Conservation (phyloP, 208 protist genomes). For the Trypanosoma avium region DNA sequence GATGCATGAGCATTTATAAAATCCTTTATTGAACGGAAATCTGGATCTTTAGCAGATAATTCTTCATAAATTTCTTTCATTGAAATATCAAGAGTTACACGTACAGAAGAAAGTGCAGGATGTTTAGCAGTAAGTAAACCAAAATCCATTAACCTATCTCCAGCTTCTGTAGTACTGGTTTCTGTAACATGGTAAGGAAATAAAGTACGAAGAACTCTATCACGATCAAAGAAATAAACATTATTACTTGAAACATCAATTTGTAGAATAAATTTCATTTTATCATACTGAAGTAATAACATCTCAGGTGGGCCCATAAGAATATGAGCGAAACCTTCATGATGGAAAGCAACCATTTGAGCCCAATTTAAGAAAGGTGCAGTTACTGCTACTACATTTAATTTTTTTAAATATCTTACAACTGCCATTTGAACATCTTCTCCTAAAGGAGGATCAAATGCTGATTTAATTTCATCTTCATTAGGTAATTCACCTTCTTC, state of each 20-base stretch:
- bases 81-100: slow-evolving; percentile 46
- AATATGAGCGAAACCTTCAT: slow-evolving; percentile 70
- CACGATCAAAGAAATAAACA: slow-evolving; percentile 67
- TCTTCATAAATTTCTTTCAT: slow-evolving; percentile 70
- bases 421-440: slow-evolving; percentile 82
- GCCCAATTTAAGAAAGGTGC: slow-evolving; percentile 87
- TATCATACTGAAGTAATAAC: slow-evolving; percentile 77
- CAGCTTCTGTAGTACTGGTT: slow-evolving; percentile 46
- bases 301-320: slow-evolving; percentile 80
- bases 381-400: slow-evolving; percentile 66
- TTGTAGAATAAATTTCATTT: slow-evolving; percentile 70
- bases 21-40: slow-evolving; percentile 50
- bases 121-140: slow-evolving; percentile 74
- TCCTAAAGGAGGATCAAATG: slow-evolving; percentile 71
- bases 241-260: slow-evolving; percentile 55
- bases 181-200: slow-evolving; percentile 67
- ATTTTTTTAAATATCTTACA: slow-evolving; percentile 68
- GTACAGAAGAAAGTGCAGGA: slow-evolving; percentile 62
- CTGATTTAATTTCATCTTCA: slow-evolving; percentile 45
- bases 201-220: slow-evolving; percentile 59
- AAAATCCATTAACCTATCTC: slow-evolving; percentile 80
- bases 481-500: slow-evolving; percentile 51
- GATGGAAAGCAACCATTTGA: slow-evolving; percentile 81
- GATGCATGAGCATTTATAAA: slow-evolving; percentile 45
- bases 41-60: slow-evolving; percentile 44